Evolutionary conservation across 495 filamentous ascomycete species (phyloP), one percentile per base, ranked within the genome.

Genomic region (Hypoxylon lienhwacheense): DNA sequence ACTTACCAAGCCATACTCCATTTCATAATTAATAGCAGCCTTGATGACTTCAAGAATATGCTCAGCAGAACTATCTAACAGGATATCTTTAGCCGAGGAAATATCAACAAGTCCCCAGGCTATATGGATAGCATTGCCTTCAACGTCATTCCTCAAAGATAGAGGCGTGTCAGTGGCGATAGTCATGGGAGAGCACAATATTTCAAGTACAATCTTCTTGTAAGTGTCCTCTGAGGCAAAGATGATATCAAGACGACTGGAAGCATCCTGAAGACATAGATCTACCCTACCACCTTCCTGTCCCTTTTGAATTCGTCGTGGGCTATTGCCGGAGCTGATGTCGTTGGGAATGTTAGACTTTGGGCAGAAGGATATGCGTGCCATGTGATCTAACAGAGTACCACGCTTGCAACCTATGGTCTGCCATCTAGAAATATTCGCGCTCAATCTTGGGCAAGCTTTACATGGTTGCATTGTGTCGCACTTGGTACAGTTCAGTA

Each of bases 321-420:
- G 15, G 2, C 20, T n/a, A 12, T 53, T 31, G 7, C 33, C 14
- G 2, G 24, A 10, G 19, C 15, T 17, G 7, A 26, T 7, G 5
- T 1, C 17, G 4, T 17, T 12, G 16, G 34, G 20, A 0, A 26
- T 2, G 31, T 14, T 47, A 11, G 49, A 39, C 28, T 47, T 51
- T 7, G 61, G 52, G 20, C 61, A 64, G 36, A 64, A 25, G 12
- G 47, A 52, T 17, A 64, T 28, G 11, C n/a, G 12, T 12, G 47
- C 25, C 5, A 32, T 47, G 17, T 64, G 57, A 8, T 61, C 52
- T 4, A 53, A 22, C 7, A 64, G 47, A 7, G 42, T 48, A 31
- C 61, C 61, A 12, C 61, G 61, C 20, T 61, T 64, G 11, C 61
- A 64, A 11, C 61, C 61, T 19, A 64, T 49, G 8, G 44, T 34